A percentile compares a stretch with the other conserved stretches of the same genome.
phyloP scores from a whole-genome alignment of 2,329 filamentous ascomycete species.

The Uncinocarpus reesii region DNA sequence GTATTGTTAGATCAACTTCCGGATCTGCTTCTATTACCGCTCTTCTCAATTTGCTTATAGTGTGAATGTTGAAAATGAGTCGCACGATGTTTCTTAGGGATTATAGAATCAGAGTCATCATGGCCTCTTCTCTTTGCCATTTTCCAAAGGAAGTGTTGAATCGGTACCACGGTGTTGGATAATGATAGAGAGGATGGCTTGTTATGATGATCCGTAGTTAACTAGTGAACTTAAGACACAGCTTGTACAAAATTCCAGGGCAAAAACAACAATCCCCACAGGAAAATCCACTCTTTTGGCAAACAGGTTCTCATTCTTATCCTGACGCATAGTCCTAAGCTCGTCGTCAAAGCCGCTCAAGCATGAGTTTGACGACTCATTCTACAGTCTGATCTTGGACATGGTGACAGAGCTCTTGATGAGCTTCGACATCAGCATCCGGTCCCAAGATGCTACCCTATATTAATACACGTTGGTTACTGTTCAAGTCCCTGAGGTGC shows the following conservation, averaged over 20 bases:
- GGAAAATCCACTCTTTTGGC: not conserved
- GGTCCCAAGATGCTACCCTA: constrained; percentile 49
- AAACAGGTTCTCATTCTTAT: not conserved
- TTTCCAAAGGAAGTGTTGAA: too few relatives aligned
- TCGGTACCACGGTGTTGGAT: too few relatives aligned
- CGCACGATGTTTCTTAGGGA: too few relatives aligned
- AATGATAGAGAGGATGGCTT: too few relatives aligned
- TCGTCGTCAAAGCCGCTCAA: not conserved
- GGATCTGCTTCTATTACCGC: constrained; percentile 18
- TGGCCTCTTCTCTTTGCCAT: too few relatives aligned
- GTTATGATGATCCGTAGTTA: too few relatives aligned
- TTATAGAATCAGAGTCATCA: too few relatives aligned
- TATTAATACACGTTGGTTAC: constrained; percentile 47
- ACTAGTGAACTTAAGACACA: too few relatives aligned
- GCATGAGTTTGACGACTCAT: not conserved
- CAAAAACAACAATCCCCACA: too few relatives aligned
- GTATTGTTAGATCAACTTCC: constrained; percentile 19
- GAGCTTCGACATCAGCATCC: not conserved
- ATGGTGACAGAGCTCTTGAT: not conserved
- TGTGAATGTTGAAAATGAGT: constrained; percentile 23
- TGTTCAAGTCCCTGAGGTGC: not conserved
- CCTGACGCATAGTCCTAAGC: not conserved
- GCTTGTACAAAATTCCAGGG: too few relatives aligned
- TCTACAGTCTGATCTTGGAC: not conserved
- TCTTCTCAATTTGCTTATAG: constrained; percentile 19